phyloP scores from a whole-genome alignment of 176 grass and related monocot species.

The Oryza punctata region DNA sequence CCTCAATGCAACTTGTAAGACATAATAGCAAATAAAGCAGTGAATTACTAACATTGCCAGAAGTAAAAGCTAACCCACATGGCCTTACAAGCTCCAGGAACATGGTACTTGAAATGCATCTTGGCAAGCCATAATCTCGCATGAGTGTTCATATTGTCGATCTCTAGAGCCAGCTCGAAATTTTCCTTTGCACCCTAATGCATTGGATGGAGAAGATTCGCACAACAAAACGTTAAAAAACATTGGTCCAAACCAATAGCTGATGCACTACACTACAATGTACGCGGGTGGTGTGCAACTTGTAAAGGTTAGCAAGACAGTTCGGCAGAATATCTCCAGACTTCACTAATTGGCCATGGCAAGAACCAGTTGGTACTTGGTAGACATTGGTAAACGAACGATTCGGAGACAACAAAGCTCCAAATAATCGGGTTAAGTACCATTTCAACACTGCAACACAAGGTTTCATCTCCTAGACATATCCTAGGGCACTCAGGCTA shows the following conservation, averaged over 20 bases:
- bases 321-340: neutral
- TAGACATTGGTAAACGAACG: neutral
- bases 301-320: neutral
- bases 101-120: constrained; percentile 99
- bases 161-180: constrained; percentile 84
- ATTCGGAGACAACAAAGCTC: neutral
- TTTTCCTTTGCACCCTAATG: constrained; percentile 80
- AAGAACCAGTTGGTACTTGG: neutral
- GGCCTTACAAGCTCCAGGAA: constrained; percentile 89
- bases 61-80: constrained; percentile 54
- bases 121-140: constrained; percentile 81
- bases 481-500: neutral
- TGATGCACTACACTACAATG: neutral
- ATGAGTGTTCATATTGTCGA: constrained; percentile 88
- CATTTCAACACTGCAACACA: neutral
- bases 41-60: neutral
- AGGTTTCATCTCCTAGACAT: neutral
- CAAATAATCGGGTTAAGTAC: neutral
- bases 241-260: neutral
- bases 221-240: constrained; percentile 15
- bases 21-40: neutral
- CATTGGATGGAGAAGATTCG: constrained; percentile 25
- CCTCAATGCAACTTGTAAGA: neutral
- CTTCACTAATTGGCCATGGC: neutral
- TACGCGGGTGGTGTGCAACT: neutral